These are phyloP conservation scores for Populus deltoides DNA, from an alignment of 345 rosid species.

Conservation along the genomic window DNA sequence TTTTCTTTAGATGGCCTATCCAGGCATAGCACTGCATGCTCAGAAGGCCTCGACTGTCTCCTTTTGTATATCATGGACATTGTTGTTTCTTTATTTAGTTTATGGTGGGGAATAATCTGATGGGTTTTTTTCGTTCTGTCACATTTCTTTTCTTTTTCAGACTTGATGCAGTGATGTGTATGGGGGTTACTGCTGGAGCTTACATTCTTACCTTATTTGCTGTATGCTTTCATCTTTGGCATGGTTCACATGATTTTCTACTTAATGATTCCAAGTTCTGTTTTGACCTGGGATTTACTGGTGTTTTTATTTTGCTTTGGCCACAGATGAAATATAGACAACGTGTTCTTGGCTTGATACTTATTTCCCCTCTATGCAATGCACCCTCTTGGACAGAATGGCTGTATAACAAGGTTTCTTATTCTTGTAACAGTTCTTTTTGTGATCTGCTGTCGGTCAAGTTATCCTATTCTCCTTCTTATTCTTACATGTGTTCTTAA, in stretches of 20 bases:
- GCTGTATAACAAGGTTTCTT: conserved; percentile 74
- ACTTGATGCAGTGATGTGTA: conserved; percentile 94
- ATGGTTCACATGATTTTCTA: background rate
- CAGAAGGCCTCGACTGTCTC: conserved; percentile 6
- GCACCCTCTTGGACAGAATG: conserved; percentile 93
- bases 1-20: conserved; percentile 2
- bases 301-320: conserved; percentile 16
- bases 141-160: conserved; percentile 35
- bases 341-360: conserved; percentile 85
- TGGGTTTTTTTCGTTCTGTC: background rate
- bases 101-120: conserved; percentile 5
- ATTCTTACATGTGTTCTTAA: conserved; percentile 13
- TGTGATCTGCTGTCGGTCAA: conserved; percentile 8
- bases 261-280: background rate
- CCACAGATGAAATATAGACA: conserved; percentile 85
- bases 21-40: background rate
- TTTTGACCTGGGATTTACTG: conserved; percentile 3
- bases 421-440: conserved; percentile 15
- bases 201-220: conserved; percentile 89
- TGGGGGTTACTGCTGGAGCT: conserved; percentile 99
- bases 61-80: background rate
- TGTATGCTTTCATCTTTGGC: conserved; percentile 45
- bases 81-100: background rate
- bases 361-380: conserved; percentile 89
- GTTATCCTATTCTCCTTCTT: background rate